Percentiles rank a stretch among this genome's conserved stretches.
Conservation (phyloP, 371 early-diverging fungal genomes). For the Actinomortierella wolfii region DNA sequence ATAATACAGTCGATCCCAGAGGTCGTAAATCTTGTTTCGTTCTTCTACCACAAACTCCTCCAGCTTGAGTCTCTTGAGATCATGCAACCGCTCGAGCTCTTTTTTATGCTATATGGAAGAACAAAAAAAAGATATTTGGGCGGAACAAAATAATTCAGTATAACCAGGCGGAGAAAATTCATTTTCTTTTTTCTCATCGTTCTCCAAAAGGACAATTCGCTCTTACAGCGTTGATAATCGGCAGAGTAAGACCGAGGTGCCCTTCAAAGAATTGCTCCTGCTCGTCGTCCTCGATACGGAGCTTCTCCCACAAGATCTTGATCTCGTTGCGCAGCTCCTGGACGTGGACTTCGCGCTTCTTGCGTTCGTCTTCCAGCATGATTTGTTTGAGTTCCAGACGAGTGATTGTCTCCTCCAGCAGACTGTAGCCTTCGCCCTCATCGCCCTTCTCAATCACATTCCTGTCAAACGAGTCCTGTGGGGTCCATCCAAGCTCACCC, state of each 20-base stretch:
- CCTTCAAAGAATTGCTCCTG: constrained; percentile 22
- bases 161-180: no score
- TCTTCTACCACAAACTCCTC: constrained; percentile 33
- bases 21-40: constrained; percentile 18
- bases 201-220: no score
- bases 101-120: constrained; percentile 20
- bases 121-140: background rate
- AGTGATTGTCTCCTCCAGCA: constrained; percentile 27
- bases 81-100: constrained; percentile 22
- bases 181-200: no score
- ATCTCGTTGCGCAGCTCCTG: constrained; percentile 22
- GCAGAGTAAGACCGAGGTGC: constrained; percentile 21
- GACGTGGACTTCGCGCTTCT: constrained; percentile 21
- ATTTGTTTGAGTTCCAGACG: constrained; percentile 27
- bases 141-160: no score
- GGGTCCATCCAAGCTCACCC: constrained; percentile 25
- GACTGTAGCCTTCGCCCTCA: constrained; percentile 2
- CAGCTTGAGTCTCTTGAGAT: constrained; percentile 22
- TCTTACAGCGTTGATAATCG: constrained; percentile 26
- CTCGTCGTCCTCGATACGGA: constrained; percentile 32
- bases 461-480: constrained; percentile 28
- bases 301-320: constrained; percentile 32
- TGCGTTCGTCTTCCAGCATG: constrained; percentile 30
- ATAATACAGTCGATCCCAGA: constrained; percentile 36
- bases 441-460: constrained; percentile 15